A percentile compares a stretch with the other conserved stretches of the same genome.
phyloP scores from a whole-genome alignment of 2,329 filamentous ascomycete genomes.

The Fusarium multiceps region DNA sequence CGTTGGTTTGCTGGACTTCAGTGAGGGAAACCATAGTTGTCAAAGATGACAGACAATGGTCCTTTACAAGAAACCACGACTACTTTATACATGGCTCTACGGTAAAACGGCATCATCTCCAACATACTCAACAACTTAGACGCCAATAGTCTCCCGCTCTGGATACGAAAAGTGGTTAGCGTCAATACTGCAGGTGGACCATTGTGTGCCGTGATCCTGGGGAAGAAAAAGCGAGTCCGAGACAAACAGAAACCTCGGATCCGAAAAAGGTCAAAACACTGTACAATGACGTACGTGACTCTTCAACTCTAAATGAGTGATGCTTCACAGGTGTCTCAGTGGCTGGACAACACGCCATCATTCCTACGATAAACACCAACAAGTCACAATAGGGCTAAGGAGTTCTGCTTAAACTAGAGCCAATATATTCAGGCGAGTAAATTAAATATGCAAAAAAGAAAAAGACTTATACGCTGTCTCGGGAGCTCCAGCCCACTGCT shows the following conservation, averaged over 20 bases:
- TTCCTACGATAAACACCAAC: slow-evolving; percentile 4
- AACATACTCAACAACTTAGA: background rate
- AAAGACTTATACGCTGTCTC: slow-evolving; percentile 29
- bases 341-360: background rate
- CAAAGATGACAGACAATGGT: background rate
- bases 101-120: background rate
- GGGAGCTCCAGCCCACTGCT: slow-evolving; percentile 45
- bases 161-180: slow-evolving; percentile 42
- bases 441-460: slow-evolving; percentile 37
- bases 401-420: background rate
- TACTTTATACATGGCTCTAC: background rate
- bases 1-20: slow-evolving; percentile 30
- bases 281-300: slow-evolving; percentile 15
- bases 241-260: background rate
- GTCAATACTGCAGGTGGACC: background rate
- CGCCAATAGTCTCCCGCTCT: slow-evolving; percentile 1
- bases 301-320: background rate
- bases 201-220: background rate
- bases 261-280: background rate
- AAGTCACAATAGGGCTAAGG: no score
- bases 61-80: background rate
- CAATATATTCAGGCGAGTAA: slow-evolving; percentile 33
- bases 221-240: slow-evolving; percentile 31
- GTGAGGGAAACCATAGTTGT: slow-evolving; percentile 30
- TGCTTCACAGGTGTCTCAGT: background rate